Evolutionary conservation across 2,329 filamentous ascomycete genomes (phyloP), one percentile per base, ranked within the genome.

Genomic region (Fusarium xylarioides): DNA sequence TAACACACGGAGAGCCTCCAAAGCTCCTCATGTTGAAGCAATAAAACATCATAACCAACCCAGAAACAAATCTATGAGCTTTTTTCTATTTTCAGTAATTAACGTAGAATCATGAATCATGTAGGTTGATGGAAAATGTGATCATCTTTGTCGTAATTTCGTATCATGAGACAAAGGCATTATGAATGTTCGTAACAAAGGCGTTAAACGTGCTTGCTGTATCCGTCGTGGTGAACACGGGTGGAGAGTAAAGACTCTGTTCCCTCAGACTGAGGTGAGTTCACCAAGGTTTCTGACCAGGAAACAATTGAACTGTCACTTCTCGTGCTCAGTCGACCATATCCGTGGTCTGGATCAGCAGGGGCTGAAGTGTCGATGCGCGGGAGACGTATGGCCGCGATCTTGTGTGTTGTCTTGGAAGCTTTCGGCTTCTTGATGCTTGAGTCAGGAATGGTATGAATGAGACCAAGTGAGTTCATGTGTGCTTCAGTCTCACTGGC

Each of bases 401-500:
- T n/a, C 12, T 67, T 58, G 21, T 46, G 60, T 6, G 44, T 38
- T 35, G 42, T 38, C 7, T 57, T 64, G 12, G 40, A 66, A n/a
- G n/a, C 26, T 1, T 66, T 43, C 11, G 55, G 42, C 30, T 30
- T 66, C 34, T 46, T 64, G 19, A 63, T 37, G 8, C 21, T 53
- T 5, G 62, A 28, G 21, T 63, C 59, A 23, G 55, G 58, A 9
- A 58, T 74, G 4, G 71, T 53, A 16, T 78, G 60, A n/a, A 74
- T 62, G 35, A 79, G 73, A 16, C 46, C 56, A 12, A 77, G 34
- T 2, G 61, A 52, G 8, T 76, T 70, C 16, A 78, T 77, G 12
- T 60, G 70, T 34, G 75, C 68, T 43, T 78, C 76, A 67, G 74
- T 79, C 38, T 74, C 77, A 28, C 72, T 68, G 42, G 23, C 44